Base-by-base conservation (phyloP, 805 yeast species). In the Yamadazyma akitaensis region DNA sequence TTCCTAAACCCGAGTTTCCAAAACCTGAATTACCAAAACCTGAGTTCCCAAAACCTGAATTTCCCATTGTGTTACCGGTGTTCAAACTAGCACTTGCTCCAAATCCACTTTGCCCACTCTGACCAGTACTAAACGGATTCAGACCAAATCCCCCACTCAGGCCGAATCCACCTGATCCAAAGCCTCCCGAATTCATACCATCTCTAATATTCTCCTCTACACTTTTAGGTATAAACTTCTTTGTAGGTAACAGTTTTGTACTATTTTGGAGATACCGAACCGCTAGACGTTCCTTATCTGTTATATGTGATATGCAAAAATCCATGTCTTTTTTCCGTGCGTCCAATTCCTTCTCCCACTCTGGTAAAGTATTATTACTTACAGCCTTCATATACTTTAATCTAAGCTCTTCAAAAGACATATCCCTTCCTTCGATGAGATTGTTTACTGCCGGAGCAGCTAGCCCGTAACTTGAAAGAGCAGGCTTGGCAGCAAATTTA, bases 191-290 rank as follows among this genome's bases (percentile, higher is more conserved):
- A 30, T 51, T 49, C 17, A 43, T 53, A 53, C 57, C 36, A 39
- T 55, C 44, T 53, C 65, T 30, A 55, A 65, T 33, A 57, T 60
- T 64, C 32, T 63, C 64, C 14, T 63, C 67, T 12, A 64, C 47
- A 1, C 61, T 43, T 30, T 53, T 53, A 12, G 61, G 62, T n/a
- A 67, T 55, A 48, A 67, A 67, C 8, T 65, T 67, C 46, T 64
- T 58, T 6, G 49, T 62, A 41, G 44, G 40, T 2, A 30, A 42
- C 14, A 55, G 55, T 35, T 63, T 56, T 37, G 76, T 71, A 5
- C 77, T 64, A 17, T 70, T 53, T 49, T 82, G 85, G n/a, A 75
- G 58, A 57, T 73, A 82, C 41, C 85, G 67, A 0, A 83, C 84
- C 6, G 84, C 85, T 53, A 73, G 70, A 18, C 65, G 63, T 2